Conservation (phyloP, 306 rosid species). For the Clitoria ternatea region DNA sequence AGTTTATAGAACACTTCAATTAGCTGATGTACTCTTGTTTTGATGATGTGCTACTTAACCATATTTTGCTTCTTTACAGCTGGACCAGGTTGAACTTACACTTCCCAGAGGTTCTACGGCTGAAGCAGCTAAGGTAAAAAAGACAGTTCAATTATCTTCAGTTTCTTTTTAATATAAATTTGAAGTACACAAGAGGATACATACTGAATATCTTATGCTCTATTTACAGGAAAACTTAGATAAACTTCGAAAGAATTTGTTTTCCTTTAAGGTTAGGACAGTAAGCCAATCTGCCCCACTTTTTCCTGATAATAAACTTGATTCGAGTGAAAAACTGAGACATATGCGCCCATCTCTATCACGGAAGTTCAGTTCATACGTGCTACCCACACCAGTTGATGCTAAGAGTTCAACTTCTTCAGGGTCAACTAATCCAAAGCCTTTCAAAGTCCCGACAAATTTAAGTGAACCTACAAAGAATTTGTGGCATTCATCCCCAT, state of each 20-base stretch:
- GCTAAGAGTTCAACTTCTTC: slow-evolving; percentile 48
- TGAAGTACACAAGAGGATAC: neutral
- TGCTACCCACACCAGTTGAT: slow-evolving; percentile 82
- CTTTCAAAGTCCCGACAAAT: slow-evolving; percentile 35
- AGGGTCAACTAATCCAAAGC: slow-evolving; percentile 41
- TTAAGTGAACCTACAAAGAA: slow-evolving; percentile 47
- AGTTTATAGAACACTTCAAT: slow-evolving; percentile 13
- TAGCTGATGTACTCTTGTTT: slow-evolving; percentile 11
- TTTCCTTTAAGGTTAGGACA: slow-evolving; percentile 48
- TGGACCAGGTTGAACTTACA: slow-evolving; percentile 55
- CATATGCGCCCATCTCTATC: slow-evolving; percentile 68
- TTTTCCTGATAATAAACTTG: slow-evolving; percentile 57
- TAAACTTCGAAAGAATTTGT: slow-evolving; percentile 44
- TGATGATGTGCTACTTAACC: slow-evolving; percentile 8
- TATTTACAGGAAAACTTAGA: slow-evolving; percentile 65
- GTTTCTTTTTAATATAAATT: slow-evolving; percentile 11
- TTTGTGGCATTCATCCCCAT: slow-evolving; percentile 78
- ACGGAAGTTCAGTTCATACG: slow-evolving; percentile 76
- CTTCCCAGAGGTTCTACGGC: slow-evolving; percentile 47
- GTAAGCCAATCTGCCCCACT: slow-evolving; percentile 96
- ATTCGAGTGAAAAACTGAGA: slow-evolving; percentile 56
- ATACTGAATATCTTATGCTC: slow-evolving; percentile 14
- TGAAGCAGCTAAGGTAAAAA: slow-evolving; percentile 55
- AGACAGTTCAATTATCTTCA: neutral
- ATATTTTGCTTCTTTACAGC: slow-evolving; percentile 37